phyloP scores from a whole-genome alignment of 768 basidiomycete genomes.

The Rhizopogon rudus region DNA sequence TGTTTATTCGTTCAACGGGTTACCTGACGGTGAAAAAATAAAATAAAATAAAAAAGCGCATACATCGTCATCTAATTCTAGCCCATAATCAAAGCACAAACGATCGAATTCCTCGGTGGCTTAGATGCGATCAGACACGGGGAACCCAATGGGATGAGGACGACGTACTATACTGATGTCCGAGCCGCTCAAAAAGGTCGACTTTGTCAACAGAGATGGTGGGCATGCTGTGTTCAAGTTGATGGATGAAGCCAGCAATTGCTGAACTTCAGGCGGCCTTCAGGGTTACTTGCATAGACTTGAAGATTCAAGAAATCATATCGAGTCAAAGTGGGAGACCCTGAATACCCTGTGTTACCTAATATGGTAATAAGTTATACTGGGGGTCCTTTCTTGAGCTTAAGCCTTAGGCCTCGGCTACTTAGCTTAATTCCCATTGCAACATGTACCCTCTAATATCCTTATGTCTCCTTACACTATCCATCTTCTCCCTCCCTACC shows the following conservation, averaged over 20 bases:
- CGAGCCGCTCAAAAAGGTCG: conserved; percentile 87
- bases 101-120: conserved; percentile 94
- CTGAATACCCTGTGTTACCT: conserved; percentile 11
- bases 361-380: background rate
- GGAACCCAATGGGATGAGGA: background rate
- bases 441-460: conserved; percentile 2
- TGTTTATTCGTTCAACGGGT: conserved; percentile 25
- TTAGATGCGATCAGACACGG: conserved; percentile 29
- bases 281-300: background rate
- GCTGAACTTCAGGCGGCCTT: background rate
- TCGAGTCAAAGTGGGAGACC: conserved; percentile 7
- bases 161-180: conserved; percentile 69
- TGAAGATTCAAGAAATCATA: background rate
- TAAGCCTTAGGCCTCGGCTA: too few relatives aligned
- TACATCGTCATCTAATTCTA: conserved; percentile 98
- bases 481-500: conserved; percentile 5
- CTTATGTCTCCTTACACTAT: background rate
- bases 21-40: background rate
- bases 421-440: too few relatives aligned
- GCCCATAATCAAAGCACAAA: conserved; percentile 94
- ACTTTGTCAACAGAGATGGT: conserved; percentile 95
- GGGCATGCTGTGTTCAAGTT: conserved; percentile 54
- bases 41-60: conserved; percentile 21
- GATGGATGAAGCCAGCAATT: background rate
- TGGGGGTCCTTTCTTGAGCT: background rate